phyloP scores from a whole-genome alignment of 371 early-diverging fungal genomes.

The Globomyces sp. region DNA sequence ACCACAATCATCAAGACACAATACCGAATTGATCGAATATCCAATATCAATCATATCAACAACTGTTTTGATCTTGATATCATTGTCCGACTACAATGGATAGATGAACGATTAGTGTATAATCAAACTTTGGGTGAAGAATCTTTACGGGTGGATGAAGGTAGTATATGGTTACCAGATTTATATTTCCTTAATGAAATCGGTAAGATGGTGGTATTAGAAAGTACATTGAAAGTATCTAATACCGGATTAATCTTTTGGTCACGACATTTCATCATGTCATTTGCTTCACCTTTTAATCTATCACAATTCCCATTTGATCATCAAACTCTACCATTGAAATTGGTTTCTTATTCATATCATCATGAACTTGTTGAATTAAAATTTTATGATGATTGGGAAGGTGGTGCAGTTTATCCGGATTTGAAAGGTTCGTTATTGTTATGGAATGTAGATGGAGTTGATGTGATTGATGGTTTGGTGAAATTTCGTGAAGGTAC shows the following conservation, averaged over 20 bases:
- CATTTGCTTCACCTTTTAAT: constrained; percentile 16
- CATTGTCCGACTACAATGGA: constrained; percentile 23
- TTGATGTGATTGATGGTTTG: background rate
- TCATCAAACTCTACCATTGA: constrained; percentile 16
- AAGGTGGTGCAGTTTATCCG: constrained; percentile 17
- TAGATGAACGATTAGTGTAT: constrained; percentile 19
- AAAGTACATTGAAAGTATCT: constrained; percentile 15
- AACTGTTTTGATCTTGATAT: constrained; percentile 21
- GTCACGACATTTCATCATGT: constrained; percentile 25
- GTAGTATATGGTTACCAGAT: constrained; percentile 20
- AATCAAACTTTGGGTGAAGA: constrained; percentile 11
- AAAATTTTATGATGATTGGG: background rate
- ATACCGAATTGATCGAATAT: constrained; percentile 14
- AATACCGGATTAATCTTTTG: constrained; percentile 18
- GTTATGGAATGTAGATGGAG: constrained; percentile 14
- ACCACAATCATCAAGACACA: constrained; percentile 19
- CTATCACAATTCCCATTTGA: constrained; percentile 23
- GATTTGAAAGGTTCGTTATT: constrained; percentile 13
- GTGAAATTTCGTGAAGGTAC: constrained; percentile 8
- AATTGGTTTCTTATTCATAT: constrained; percentile 22
- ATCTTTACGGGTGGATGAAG: constrained; percentile 14
- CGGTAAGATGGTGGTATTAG: constrained; percentile 8
- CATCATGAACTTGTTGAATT: constrained; percentile 3
- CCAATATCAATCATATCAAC: constrained; percentile 14
- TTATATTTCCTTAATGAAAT: constrained; percentile 25